Evolutionary conservation across 2,329 filamentous ascomycete genomes (phyloP), one percentile per base, ranked within the genome.

Genomic region (Fusarium tuaranense): DNA sequence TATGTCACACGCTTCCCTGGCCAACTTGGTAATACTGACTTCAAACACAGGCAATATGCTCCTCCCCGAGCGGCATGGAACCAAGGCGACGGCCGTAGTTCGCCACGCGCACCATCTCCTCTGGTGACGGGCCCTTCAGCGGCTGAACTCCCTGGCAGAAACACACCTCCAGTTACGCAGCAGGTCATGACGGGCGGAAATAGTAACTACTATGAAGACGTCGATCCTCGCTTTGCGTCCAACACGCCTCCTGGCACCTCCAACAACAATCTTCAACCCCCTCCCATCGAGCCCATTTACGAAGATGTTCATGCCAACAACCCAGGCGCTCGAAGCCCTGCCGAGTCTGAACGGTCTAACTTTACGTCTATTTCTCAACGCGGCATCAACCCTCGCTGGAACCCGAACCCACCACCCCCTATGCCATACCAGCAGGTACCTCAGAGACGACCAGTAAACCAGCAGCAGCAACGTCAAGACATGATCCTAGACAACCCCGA

Each of bases 341-440:
- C 92, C 34, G 90, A 92, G 78, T 96, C 93, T 72, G 94, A 98
- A 79, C 89, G 91, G 27, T 96, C 92, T 55, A 94, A 93, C 77
- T 98, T 98, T 83, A 98, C 96, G 2, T 97, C 94, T 13, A 93
- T 98, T 55, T 96, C 93, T 0, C 95, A 98, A 83, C 90, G 96
- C 38, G 93, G 94, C 1, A 86, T 98, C 65, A 98, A 98, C 81
- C 96, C 95, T 8, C 92, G 92, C 70, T 98, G 96, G 95, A 90
- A 93, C 72, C 90, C 89, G 3, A 86, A 87, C 34, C 85, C 87
- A 53, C 83, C 83, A 16, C 81, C 84, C 18, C 81, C 86, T 41
- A 81, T 84, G 76, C 84, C 83, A 63, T 84, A 84, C 10, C 86
- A 82, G 74, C 84, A 76, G 76, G 85, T 78, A 79, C 84, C 83